phyloP scores from a whole-genome alignment of 352 stramenopile species.

The Peronospora belbahrii region DNA sequence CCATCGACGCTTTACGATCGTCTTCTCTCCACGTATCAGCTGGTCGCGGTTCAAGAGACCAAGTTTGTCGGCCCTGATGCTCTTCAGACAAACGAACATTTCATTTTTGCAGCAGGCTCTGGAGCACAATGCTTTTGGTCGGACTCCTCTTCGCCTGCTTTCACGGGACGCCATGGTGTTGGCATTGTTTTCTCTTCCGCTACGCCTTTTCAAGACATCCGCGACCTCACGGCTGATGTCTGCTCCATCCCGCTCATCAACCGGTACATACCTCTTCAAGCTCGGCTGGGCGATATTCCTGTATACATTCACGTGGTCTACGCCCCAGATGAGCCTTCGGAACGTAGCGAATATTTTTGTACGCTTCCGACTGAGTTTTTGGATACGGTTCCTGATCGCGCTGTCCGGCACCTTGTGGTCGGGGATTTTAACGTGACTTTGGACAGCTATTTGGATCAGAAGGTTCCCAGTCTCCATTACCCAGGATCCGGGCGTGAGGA shows the following conservation, averaged over 20 bases:
- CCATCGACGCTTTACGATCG: too few species aligned
- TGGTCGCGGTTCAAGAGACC: too few species aligned
- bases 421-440: too few species aligned
- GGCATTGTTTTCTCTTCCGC: slow-evolving; percentile 7
- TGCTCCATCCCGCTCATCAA: slow-evolving; percentile 2
- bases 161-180: slow-evolving; percentile 7
- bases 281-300: background rate
- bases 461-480: background rate
- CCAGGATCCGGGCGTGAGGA: background rate
- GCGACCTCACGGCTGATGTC: slow-evolving; percentile 5
- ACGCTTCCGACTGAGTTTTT: background rate
- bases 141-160: slow-evolving; percentile 7
- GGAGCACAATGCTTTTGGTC: too few species aligned
- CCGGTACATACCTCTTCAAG: slow-evolving; percentile 12
- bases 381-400: too few species aligned
- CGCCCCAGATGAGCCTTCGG: slow-evolving; percentile 3
- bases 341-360: slow-evolving; percentile 2
- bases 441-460: too few species aligned
- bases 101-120: too few species aligned
- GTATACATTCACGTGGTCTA: slow-evolving; percentile 14
- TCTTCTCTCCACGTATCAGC: too few species aligned
- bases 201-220: slow-evolving; percentile 4
- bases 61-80: too few species aligned
- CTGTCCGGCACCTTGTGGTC: too few species aligned
- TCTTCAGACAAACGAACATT: too few species aligned